Evolutionary conservation across 1,139 yeast species (phyloP), one percentile per base, ranked within the genome.

Genomic region (Trichomonascaceae sp.): DNA sequence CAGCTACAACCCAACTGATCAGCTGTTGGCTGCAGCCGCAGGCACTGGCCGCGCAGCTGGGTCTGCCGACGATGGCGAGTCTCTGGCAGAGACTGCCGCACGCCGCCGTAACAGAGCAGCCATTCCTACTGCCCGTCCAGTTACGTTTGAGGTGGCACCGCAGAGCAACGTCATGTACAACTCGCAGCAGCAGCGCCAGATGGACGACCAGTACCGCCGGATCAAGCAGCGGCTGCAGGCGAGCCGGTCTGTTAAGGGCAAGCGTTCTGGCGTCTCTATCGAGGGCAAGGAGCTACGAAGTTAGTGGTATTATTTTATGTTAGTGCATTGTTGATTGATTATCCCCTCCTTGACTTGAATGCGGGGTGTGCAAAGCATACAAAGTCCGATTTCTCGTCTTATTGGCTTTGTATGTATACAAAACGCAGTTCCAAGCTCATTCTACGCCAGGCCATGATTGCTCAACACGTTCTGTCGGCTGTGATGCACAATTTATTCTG

Each of bases 81-180:
- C 82, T 3, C 65, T 80, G 41, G 85, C 84, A 50, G 95, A 84
- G 60, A 89, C 79, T 52, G 77, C 82, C 48, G 95, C 96, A n/a
- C 85, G 76, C 44, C 48, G 62, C 29, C 74, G 94, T 58, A 80
- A 81, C 57, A 73, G 97, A 57, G 96, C 97, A 8, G 93, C 94
- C 28, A 89, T 89, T 37, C 97, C 97, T 16, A 74, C 78, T 30
- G 87, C 87, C 31, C 73, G 92, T 45, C 78, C 93, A 2, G 75
- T 85, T 5, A 93, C 89, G 40, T 87, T 82, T 63, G 81, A 79
- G 50, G 77, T 81, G 52, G 97, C 96, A 0, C 97, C 97, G 35
- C 75, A 67, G 50, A 81, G 81, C 16, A 48, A 63, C 51, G 75
- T 85, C 5, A 93, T 89, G 40, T 87, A 82, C 64, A 80, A 79